Evolutionary conservation across 2,329 filamentous ascomycete genomes (phyloP), one percentile per base, ranked within the genome.

Genomic region (Apiospora saccharicola): DNA sequence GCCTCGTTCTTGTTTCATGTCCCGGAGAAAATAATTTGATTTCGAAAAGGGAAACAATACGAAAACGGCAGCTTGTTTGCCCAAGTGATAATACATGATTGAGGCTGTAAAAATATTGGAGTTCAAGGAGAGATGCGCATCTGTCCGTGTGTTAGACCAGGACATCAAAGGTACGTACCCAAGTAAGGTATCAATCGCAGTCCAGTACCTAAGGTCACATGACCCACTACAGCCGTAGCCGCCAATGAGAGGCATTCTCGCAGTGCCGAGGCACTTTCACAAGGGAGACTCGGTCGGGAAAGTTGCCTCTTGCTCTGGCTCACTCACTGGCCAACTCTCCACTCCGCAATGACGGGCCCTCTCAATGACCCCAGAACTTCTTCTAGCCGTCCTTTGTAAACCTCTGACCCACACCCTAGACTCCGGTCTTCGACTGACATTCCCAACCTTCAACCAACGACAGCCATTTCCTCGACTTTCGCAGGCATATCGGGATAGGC

Each of bases 231-330:
- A 64, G 57, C 30, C 57, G 57, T 41, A 2, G 53, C 53, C 8
- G 30, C 53, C 53, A 61, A 61, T 61, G 53, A 30, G 22, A 57
- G 51, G 51, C 53, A 7, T 61, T 57, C 13, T 61, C 7, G 6
- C 8, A 37, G 53, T 61, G 34, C 57, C 57, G 57, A 64, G 57
- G 57, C 57, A 64, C 57, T 64, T 64, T 64, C 57, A 64, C 57
- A 64, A 64, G 57, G 57, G 57, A 57, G 26, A 64, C 57, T 64
- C 57, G 57, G 57, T n/a, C 57, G 57, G 34, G 30, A 64, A 34
- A 64, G 22, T 61, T 22, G 53, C 53, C 53, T 61, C 26, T 51
- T 4, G 16, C 53, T 61, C 30, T 37, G 14, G 46, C 19, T 22
- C 30, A 7, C 30, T 34, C 30, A 34, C 26, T 34, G 26, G 16